Evolutionary conservation across 441 rosid genomes (phyloP).

Genomic region (Pelargonium myrrhifolium): DNA sequence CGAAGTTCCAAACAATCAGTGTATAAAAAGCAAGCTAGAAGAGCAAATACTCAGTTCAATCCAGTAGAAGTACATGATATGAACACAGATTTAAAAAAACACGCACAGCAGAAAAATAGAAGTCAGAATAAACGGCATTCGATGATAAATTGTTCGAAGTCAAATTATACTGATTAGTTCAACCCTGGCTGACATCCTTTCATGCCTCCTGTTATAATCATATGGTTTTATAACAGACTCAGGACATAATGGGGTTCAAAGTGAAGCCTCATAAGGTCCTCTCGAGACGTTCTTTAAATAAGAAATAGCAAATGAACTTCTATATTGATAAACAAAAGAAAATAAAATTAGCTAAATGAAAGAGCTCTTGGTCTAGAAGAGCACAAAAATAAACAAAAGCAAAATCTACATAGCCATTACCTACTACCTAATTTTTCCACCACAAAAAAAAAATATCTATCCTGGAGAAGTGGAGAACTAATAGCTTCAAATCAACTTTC

Average conservation of each 20-base stretch:
- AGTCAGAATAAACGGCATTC: neutral
- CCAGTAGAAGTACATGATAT: neutral
- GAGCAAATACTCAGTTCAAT: constrained; percentile 1
- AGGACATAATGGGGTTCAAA: neutral
- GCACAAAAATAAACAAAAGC: neutral
- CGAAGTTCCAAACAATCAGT: constrained; percentile 9
- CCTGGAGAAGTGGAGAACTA: neutral
- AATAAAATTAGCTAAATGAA: neutral
- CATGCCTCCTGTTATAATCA: neutral
- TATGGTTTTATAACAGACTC: neutral
- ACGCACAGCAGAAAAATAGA: neutral
- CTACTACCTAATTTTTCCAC: neutral
- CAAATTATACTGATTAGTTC: neutral
- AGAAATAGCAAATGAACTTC: neutral
- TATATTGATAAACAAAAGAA: neutral
- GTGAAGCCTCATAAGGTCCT: neutral
- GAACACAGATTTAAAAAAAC: constrained; percentile 5
- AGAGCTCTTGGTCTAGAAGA: neutral
- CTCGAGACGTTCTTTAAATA: neutral
- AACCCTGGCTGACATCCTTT: neutral
- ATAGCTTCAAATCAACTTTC: neutral
- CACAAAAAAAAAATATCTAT: neutral
- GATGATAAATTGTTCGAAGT: neutral
- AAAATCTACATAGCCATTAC: neutral
- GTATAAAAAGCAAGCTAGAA: neutral